Base-by-base conservation (phyloP, 169 alveolate genomes). In the Theileria luwenshuni region DNA sequence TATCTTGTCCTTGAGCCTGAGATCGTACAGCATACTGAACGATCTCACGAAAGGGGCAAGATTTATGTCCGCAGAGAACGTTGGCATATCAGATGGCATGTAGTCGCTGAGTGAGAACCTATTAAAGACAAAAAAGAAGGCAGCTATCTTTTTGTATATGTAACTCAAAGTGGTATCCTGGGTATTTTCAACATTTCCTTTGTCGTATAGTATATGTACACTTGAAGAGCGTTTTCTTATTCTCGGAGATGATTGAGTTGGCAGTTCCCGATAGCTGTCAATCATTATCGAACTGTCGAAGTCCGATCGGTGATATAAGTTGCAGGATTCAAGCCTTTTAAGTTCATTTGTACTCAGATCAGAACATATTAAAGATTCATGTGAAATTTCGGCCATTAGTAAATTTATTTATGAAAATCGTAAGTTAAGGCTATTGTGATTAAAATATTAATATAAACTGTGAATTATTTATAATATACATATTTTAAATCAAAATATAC, bases 141-240 rank as follows among this genome's bases (percentile, higher is more conserved):
- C 47, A 1, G 87, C 75, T 28, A 79, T 61, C 56, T 73, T 79
- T 48, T 79, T 79, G 76, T 79, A 79, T 6, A 79, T 61, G 41
- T 61, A 60, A 28, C 69, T 30, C n/a, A 68, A 52, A 17, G 76
- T 68, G 10, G 49, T 68, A 25, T 23, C 52, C 7, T 32, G 3
- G 10, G 47, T 51, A 7, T 51, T 68, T 35, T 68, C 65, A n/a
- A 5, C 76, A 5, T 68, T 21, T 45, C n/a, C 21, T 6, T 6
- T 41, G 33, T 47, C 35, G 35, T 51, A 68, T 6, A 68, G 35
- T 21, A 21, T 5, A 41, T 68, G 76, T 6, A 54, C 76, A n/a
- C 76, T 68, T 13, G 65, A 54, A 35, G 76, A 68, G 32, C 76
- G 74, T 5, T 21, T 68, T 19, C 76, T 45, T 68, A 38, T 21